Percentiles rank a stretch among this genome's conserved stretches.
Evolutionary conservation across 768 basidiomycete species (phyloP).

Genomic region (Chalciporus piperatus): DNA sequence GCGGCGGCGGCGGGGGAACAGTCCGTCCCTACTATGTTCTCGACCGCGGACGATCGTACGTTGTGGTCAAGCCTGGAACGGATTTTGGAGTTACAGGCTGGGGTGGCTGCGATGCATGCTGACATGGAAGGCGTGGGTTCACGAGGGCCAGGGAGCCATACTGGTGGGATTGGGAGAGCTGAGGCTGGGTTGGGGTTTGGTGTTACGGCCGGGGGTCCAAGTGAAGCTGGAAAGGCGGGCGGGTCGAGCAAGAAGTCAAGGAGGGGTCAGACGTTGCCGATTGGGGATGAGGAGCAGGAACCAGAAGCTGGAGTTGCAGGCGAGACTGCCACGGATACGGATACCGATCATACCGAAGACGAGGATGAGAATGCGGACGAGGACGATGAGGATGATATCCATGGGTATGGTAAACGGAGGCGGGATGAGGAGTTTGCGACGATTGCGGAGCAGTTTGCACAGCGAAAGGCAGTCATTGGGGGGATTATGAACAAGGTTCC

Average conservation of each 20-base stretch:
- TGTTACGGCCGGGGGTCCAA: constrained; percentile 1
- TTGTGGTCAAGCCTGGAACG: constrained; percentile 67
- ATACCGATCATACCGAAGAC: constrained; percentile 31
- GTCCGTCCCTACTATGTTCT: constrained; percentile 4
- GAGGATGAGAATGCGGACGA: constrained; percentile 35
- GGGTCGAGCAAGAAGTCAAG: constrained; percentile 19
- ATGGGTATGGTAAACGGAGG: constrained; percentile 50
- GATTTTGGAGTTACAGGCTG: constrained; percentile 69
- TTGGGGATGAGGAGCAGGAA: constrained; percentile 27
- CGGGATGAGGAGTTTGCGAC: constrained; percentile 68
- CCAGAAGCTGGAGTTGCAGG: constrained; percentile 9
- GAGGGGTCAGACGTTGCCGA: constrained; percentile 36
- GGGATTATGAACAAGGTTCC: constrained; percentile 72
- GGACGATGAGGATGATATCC: constrained; percentile 43
- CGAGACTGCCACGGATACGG: constrained; percentile 20
- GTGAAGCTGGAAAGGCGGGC: constrained; percentile 14
- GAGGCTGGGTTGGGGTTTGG: constrained; percentile 9
- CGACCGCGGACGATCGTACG: constrained; percentile 40
- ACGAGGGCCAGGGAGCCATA: constrained; percentile 5
- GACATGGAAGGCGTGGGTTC: constrained; percentile 64
- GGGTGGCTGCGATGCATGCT: constrained; percentile 69
- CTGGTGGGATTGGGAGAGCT: constrained; percentile 1
- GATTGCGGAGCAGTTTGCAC: constrained; percentile 65
- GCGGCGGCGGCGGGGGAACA: constrained; percentile 5
- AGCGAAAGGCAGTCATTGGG: constrained; percentile 64